phyloP scores from a whole-genome alignment of 1,284 basidiomycete genomes.

The Rhizopogon hawkerae region DNA sequence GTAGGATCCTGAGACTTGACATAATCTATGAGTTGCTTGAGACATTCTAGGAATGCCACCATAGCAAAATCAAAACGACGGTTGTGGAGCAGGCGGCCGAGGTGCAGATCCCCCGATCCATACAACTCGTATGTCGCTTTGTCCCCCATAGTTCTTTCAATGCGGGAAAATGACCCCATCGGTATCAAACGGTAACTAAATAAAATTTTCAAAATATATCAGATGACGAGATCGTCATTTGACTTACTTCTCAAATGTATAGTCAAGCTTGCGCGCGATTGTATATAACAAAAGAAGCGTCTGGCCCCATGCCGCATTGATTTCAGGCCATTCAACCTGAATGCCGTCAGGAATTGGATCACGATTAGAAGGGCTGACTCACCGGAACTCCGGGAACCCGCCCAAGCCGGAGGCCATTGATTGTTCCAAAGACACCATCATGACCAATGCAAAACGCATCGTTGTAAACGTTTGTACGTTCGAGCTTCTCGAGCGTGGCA shows the following conservation, averaged over 20 bases:
- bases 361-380: slow-evolving; percentile 19
- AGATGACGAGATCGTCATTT: slow-evolving; percentile 6
- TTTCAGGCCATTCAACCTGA: slow-evolving; percentile 95
- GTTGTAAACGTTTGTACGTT: slow-evolving; percentile 95
- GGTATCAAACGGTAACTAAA: slow-evolving; percentile 80
- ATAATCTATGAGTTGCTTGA: slow-evolving; percentile 84
- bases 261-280: slow-evolving; percentile 83
- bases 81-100: slow-evolving; percentile 85
- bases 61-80: slow-evolving; percentile 94
- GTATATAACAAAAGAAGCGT: slow-evolving; percentile 88
- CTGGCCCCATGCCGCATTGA: slow-evolving; percentile 98
- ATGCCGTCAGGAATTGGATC: slow-evolving; percentile 9
- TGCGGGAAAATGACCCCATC: slow-evolving; percentile 87
- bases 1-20: slow-evolving; percentile 64
- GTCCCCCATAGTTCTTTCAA: slow-evolving; percentile 77
- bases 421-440: slow-evolving; percentile 89
- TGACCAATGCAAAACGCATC: slow-evolving; percentile 98
- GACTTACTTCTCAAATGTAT: slow-evolving; percentile 73
- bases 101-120: slow-evolving; percentile 83
- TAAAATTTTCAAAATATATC: slow-evolving; percentile 10
- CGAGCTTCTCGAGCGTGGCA: slow-evolving; percentile 74
- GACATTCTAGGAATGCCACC: slow-evolving; percentile 91
- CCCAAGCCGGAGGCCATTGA: slow-evolving; percentile 91
- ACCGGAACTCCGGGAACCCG: slow-evolving; percentile 73
- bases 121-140: slow-evolving; percentile 84